phyloP scores from a whole-genome alignment of 768 basidiomycete species.

The Gelatoporia subvermispora region DNA sequence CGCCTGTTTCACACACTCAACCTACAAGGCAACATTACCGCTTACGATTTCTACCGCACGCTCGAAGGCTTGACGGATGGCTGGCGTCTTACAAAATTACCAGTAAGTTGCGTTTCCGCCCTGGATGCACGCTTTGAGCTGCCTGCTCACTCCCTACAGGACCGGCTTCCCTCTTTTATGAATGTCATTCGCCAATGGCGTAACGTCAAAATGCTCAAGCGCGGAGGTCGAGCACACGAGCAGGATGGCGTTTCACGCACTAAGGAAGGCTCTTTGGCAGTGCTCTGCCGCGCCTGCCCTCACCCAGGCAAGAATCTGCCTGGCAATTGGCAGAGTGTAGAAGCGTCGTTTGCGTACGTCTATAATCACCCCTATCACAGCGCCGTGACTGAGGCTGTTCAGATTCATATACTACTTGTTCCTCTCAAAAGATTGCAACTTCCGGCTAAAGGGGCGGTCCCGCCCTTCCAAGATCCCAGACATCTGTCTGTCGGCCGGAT shows the following conservation, averaged over 20 bases:
- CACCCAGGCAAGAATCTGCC: conserved; percentile 17
- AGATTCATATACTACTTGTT: conserved; percentile 23
- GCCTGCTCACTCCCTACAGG: too few species aligned
- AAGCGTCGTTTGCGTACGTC: conserved; percentile 11
- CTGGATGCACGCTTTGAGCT: too few species aligned
- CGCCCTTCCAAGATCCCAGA: conserved; percentile 11
- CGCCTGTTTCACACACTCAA: conserved; percentile 29
- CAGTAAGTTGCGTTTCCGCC: conserved; percentile 5
- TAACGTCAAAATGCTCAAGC: conserved; percentile 16
- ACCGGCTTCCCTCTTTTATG: conserved; percentile 11
- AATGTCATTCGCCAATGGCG: conserved; percentile 14
- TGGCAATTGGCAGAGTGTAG: conserved; percentile 8
- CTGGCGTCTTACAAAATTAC: conserved; percentile 15
- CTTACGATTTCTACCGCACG: conserved; percentile 28
- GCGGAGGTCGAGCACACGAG: conserved; percentile 17
- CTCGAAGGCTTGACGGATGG: conserved; percentile 26
- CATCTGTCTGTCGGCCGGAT: conserved; percentile 20
- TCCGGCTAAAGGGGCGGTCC: conserved; percentile 18
- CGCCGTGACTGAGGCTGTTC: background rate
- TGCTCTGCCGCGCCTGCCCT: conserved; percentile 22
- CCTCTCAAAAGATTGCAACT: conserved; percentile 25
- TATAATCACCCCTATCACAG: background rate
- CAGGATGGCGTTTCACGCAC: conserved; percentile 10
- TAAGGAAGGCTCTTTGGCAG: conserved; percentile 6
- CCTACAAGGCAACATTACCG: conserved; percentile 28